Base-by-base conservation (phyloP, 805 yeast genomes). In the Pichia exigua region DNA sequence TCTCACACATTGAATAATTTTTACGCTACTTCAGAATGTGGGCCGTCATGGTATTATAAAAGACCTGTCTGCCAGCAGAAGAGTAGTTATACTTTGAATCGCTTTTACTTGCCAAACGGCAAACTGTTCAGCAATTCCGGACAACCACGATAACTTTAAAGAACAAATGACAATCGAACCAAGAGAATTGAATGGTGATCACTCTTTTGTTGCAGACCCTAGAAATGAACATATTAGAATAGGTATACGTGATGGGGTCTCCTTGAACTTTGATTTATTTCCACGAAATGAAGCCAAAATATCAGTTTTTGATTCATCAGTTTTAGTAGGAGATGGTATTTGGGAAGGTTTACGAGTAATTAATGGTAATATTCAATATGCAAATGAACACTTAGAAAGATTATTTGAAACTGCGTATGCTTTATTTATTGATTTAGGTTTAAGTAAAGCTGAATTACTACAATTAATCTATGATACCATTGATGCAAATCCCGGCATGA, bases 401-500 rank as follows among this genome's bases (percentile, higher is more conserved):
- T 28, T 32, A 18, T 48, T 48, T 26, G 30, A 48, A 24, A 43
- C 46, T 30, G 46, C 50, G 1, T 42, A 42, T 22, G 50, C 46
- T 3, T 42, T 48, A 27, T 48, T 46, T 42, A 42, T 48, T 9
- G 50, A 48, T 30, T 21, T 48, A 11, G 50, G 50, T 10, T 10
- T 48, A 2, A 30, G 42, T 5, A 48, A 48, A 28, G 4, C 9
- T 17, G 42, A 48, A 21, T 22, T 48, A 9, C 27, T 48, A 44
- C 18, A 48, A 39, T 15, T 32, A 18, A 48, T 42, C 17, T 48
- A 48, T 39, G 38, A 48, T 15, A 48, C 50, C 12, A 48, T 48
- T 26, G 50, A 48, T 44, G n/a, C 50, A 6, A 48, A 48, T 21
- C 42, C 46, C 11, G 46, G 46, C 15, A 48, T 48, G 50, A 5